Evolutionary conservation across 2,329 filamentous ascomycete genomes (phyloP).

Genomic region (Colletotrichum sp.): DNA sequence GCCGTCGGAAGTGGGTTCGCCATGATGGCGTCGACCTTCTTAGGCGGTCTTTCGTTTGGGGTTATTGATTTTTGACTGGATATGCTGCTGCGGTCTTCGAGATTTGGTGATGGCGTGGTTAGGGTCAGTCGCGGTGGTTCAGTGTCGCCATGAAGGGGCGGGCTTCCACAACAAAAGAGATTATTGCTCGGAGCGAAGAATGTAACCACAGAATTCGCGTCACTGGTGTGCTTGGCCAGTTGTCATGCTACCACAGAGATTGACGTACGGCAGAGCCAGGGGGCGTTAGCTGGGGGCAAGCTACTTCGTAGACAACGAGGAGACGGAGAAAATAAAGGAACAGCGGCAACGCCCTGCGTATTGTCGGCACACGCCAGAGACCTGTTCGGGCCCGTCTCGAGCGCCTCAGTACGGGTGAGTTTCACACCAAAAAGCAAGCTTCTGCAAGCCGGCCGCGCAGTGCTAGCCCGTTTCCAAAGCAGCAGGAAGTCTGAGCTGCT

Average conservation of each 20-base stretch:
- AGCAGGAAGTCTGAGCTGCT: constrained; percentile 2
- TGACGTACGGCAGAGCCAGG: neutral
- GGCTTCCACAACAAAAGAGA: neutral
- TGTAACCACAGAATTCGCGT: neutral
- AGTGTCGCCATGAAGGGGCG: neutral
- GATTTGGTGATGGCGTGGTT: neutral
- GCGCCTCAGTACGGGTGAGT: neutral
- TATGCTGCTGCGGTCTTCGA: neutral
- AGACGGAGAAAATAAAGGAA: neutral
- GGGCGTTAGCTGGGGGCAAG: neutral
- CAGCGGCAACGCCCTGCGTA: neutral
- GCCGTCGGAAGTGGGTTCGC: constrained; percentile 7
- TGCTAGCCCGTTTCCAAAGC: constrained; percentile 7
- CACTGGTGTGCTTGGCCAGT: constrained; percentile 10
- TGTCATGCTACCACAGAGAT: neutral
- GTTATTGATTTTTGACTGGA: neutral
- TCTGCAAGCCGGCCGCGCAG: neutral
- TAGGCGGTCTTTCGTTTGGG: neutral
- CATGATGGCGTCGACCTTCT: constrained; percentile 3
- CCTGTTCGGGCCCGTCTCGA: neutral
- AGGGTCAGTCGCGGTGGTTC: neutral
- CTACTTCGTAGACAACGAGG: neutral
- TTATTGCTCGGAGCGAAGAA: neutral
- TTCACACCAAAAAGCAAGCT: constrained; percentile 19
- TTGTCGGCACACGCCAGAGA: neutral